These are phyloP conservation scores for Bullera alba DNA, from an alignment of 768 basidiomycete genomes.

Conservation along the genomic window DNA sequence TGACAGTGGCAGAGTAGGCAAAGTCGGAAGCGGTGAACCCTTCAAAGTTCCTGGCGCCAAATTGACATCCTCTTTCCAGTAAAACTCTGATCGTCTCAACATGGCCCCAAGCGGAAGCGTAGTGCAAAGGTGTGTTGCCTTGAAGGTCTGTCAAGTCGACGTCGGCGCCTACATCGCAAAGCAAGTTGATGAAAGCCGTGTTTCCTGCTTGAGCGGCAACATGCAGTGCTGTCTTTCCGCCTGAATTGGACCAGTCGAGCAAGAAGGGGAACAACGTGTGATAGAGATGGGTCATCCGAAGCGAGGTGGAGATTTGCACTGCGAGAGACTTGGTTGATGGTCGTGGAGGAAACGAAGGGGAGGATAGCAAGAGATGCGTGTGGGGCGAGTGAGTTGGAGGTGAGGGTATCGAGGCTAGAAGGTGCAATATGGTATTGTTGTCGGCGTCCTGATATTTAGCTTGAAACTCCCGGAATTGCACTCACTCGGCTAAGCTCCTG, in stretches of 20 bases:
- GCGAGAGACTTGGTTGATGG: slow-evolving; percentile 8
- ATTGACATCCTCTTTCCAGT: slow-evolving; percentile 82
- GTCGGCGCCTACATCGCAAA: slow-evolving; percentile 85
- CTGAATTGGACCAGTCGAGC: slow-evolving; percentile 84
- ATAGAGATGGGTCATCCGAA: slow-evolving; percentile 82
- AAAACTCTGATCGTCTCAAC: slow-evolving; percentile 67
- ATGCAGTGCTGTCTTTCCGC: slow-evolving; percentile 85
- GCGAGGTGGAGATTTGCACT: slow-evolving; percentile 50
- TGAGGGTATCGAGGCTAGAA: slow-evolving; percentile 76
- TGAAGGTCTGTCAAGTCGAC: slow-evolving; percentile 80
- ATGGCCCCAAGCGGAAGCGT: slow-evolving; percentile 49
- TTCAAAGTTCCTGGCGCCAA: slow-evolving; percentile 73
- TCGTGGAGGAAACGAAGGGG: slow-evolving; percentile 11
- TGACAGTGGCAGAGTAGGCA: slow-evolving; percentile 60
- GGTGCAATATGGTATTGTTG: slow-evolving; percentile 85
- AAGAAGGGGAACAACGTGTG: slow-evolving; percentile 78
- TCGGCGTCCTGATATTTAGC: slow-evolving; percentile 64
- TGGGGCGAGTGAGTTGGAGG: slow-evolving; percentile 13
- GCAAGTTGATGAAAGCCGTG: slow-evolving; percentile 63
- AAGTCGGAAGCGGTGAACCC: slow-evolving; percentile 90
- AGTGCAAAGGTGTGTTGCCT: slow-evolving; percentile 88
- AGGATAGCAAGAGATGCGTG: slow-evolving; percentile 13
- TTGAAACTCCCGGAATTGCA: not conserved
- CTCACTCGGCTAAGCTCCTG: slow-evolving; percentile 81
- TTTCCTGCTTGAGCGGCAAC: slow-evolving; percentile 82